Evolutionary conservation across 2,329 filamentous ascomycete species (phyloP), one percentile per base, ranked within the genome.

Genomic region (Thielaviopsis populi): DNA sequence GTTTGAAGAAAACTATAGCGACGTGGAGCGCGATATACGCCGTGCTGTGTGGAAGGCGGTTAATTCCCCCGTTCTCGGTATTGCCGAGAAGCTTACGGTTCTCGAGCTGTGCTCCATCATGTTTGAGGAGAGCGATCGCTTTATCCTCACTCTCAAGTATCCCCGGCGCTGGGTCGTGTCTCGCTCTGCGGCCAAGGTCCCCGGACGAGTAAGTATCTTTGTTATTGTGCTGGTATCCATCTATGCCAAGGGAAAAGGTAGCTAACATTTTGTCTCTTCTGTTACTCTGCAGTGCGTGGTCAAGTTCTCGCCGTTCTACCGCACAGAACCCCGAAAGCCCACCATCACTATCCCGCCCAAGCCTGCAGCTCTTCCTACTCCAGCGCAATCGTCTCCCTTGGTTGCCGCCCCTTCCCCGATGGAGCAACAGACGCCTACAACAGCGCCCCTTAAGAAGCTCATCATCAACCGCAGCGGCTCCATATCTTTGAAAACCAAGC

Each of bases 51-150:
- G 75, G 48, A 76, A 74, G 68, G 76, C 76, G 1, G 66, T 77
- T 11, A 73, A 78, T 27, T 74, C 76, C 17, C 69, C 69, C 2
- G 68, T 70, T 15, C 70, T 78, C 3, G 75, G 75, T 0, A 72
- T 76, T n/a, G 68, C 68, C 6, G 76, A 78, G 68, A 70, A 77
- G 62, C 74, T 75, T 65, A 75, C 70, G 46, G 70, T 78, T 59
- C 69, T 78, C 56, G 74, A 77, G 66, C 66, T 78, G n/a, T 76
- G 76, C 15, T 74, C 73, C 10, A 75, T 76, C 72, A 77, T 78
- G 75, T 77, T 78, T 67, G 76, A 78, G 65, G 75, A 77, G 66
- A 74, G 76, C 13, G 69, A 71, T 54, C 72, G 72, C 60, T 78
- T 75, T 73, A 70, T 77, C 8, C 62, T 78, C 11, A 77, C 75